Percentiles rank a stretch among this genome's conserved stretches.
Conservation (phyloP, 78 protist species). For the Protostelium mycophagum region DNA sequence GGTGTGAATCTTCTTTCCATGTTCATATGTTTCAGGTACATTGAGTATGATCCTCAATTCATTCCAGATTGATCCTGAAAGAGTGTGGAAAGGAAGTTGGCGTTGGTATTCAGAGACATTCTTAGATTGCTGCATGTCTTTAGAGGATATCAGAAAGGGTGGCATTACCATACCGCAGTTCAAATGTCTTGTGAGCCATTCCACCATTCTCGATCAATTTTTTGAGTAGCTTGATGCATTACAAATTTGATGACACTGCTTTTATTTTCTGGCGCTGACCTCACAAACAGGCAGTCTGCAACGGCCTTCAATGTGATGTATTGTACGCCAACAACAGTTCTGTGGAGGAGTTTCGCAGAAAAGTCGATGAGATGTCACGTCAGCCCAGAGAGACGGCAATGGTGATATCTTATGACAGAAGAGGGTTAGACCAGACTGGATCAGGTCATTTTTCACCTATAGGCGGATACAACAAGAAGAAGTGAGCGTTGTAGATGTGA, state of each 20-base stretch:
- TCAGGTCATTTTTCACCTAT: slow-evolving; percentile 74
- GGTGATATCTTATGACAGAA: slow-evolving; percentile 25
- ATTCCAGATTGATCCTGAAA: slow-evolving; percentile 47
- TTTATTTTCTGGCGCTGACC: not conserved
- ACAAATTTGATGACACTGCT: not conserved
- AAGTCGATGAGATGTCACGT: not conserved
- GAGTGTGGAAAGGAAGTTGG: slow-evolving; percentile 66
- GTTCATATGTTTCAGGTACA: slow-evolving; percentile 4
- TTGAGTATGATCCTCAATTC: slow-evolving; percentile 63
- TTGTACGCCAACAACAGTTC: not conserved
- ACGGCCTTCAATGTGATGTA: not conserved
- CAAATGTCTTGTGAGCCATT: slow-evolving; percentile 1
- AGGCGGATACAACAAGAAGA: slow-evolving; percentile 44
- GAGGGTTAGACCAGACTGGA: slow-evolving; percentile 67
- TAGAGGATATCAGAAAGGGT: not conserved
- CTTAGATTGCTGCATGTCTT: slow-evolving; percentile 52
- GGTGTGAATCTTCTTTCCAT: not conserved
- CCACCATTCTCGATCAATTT: not conserved
- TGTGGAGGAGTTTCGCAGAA: slow-evolving; percentile 16
- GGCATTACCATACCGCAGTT: slow-evolving; percentile 22
- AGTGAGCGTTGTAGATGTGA: not conserved
- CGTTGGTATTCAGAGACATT: slow-evolving; percentile 71
- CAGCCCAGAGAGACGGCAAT: not conserved
- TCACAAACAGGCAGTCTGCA: not conserved
- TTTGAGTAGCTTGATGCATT: not conserved